phyloP scores from a whole-genome alignment of 1,139 yeast genomes.

The Candida sojae region DNA sequence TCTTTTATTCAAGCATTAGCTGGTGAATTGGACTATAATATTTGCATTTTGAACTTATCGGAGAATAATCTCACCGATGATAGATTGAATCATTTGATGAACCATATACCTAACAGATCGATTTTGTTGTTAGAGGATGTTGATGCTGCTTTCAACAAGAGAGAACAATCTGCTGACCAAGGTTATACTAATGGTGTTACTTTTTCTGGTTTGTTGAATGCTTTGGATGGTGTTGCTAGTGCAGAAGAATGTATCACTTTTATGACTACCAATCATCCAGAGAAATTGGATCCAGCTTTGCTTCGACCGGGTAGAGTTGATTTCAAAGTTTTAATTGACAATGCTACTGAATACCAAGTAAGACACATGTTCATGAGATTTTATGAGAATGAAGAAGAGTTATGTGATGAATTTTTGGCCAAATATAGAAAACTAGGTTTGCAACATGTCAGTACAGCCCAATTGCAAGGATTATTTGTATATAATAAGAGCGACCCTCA shows the following conservation, averaged over 20 bases:
- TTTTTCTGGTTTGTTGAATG: constrained; percentile 89
- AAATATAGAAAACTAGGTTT: constrained; percentile 51
- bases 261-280: constrained; percentile 98
- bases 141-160: constrained; percentile 90
- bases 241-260: constrained; percentile 96
- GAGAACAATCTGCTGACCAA: constrained; percentile 76
- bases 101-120: constrained; percentile 90
- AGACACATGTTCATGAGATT: constrained; percentile 83
- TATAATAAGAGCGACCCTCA: constrained; percentile 85
- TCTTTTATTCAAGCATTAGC: constrained; percentile 96
- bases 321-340: constrained; percentile 75
- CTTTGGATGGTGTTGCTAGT: constrained; percentile 97
- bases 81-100: constrained; percentile 90
- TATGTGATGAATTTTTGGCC: constrained; percentile 64
- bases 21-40: constrained; percentile 93
- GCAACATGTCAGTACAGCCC: constrained; percentile 82
- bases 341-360: constrained; percentile 83
- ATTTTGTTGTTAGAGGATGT: constrained; percentile 86
- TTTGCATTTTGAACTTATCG: constrained; percentile 86
- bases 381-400: constrained; percentile 64
- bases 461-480: constrained; percentile 91
- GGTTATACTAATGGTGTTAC: constrained; percentile 86
- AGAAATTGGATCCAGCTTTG: constrained; percentile 80
- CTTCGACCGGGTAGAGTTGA: constrained; percentile 95
- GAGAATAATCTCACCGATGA: constrained; percentile 94